These are phyloP conservation scores for Termitomyces sp. DNA, from an alignment of 768 basidiomycete genomes.

Conservation along the genomic window DNA sequence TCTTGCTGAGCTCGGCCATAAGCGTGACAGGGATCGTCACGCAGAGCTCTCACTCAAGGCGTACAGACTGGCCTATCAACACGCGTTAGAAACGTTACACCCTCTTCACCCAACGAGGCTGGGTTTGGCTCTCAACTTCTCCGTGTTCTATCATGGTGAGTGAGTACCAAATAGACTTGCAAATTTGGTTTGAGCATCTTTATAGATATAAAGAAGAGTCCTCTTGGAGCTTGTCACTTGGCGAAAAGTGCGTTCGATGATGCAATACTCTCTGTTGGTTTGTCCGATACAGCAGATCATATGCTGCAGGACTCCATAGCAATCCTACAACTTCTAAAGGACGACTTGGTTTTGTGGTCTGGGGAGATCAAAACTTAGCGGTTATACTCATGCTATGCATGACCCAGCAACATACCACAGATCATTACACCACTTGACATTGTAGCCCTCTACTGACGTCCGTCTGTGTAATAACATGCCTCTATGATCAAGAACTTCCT, in stretches of 20 bases:
- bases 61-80: constrained; percentile 83
- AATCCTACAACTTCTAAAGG: constrained; percentile 76
- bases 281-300: constrained; percentile 33
- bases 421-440: not conserved
- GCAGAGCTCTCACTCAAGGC: constrained; percentile 77
- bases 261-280: constrained; percentile 63
- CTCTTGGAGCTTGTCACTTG: constrained; percentile 81
- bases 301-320: constrained; percentile 69
- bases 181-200: not conserved
- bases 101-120: constrained; percentile 82
- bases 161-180: not conserved
- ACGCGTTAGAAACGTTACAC: constrained; percentile 68
- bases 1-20: constrained; percentile 79
- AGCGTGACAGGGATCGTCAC: constrained; percentile 60
- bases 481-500: not conserved
- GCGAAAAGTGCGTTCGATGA: constrained; percentile 93
- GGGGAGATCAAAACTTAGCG: constrained; percentile 51
- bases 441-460: not conserved
- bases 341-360: constrained; percentile 85
- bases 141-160: constrained; percentile 81
- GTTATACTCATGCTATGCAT: not conserved
- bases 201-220: constrained; percentile 72
- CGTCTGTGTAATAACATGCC: not conserved
- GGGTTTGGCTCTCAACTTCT: constrained; percentile 87
- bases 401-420: not conserved